Percentiles rank a stretch among this genome's conserved stretches.
Evolutionary conservation across 129 eudicot genomes (phyloP).

Genomic region (Flaveria robusta): DNA sequence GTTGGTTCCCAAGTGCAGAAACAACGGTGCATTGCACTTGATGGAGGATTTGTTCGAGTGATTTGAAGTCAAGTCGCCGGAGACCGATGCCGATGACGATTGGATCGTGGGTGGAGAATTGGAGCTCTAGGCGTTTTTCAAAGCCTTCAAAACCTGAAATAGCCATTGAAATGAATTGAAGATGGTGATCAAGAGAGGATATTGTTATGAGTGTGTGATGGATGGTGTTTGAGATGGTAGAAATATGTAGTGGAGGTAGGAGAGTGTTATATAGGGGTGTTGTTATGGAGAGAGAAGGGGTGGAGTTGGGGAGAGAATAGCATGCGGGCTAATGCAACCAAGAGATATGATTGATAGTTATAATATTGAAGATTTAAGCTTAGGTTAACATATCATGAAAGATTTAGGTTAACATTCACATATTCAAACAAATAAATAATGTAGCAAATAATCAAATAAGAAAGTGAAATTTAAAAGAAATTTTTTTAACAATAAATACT

Average conservation of each 20-base stretch:
- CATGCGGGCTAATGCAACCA: slow-evolving; percentile 83
- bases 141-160: slow-evolving; percentile 88
- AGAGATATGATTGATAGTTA: slow-evolving; percentile 76
- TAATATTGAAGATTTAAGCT: slow-evolving; percentile 58
- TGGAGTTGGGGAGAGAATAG: slow-evolving; percentile 19
- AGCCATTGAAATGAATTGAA: slow-evolving; percentile 52
- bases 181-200: not conserved
- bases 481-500: no score
- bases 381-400: no score
- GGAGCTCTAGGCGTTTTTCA: slow-evolving; percentile 77
- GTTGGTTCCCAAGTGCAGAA: slow-evolving; percentile 75
- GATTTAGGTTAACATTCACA: no score
- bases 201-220: not conserved
- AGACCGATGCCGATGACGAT: slow-evolving; percentile 49
- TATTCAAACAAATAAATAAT: no score
- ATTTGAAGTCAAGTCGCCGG: slow-evolving; percentile 49
- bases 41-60: slow-evolving; percentile 61
- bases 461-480: no score
- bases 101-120: slow-evolving; percentile 65
- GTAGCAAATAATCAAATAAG: no score
- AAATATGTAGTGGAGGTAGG: slow-evolving; percentile 39
- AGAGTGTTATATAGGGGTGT: slow-evolving; percentile 45
- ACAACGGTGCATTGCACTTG: slow-evolving; percentile 88
- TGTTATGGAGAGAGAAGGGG: slow-evolving; percentile 43
- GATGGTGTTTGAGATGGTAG: slow-evolving; percentile 23